phyloP scores from a whole-genome alignment of 1,139 yeast species.

The Sugiyamaella castrensis region DNA sequence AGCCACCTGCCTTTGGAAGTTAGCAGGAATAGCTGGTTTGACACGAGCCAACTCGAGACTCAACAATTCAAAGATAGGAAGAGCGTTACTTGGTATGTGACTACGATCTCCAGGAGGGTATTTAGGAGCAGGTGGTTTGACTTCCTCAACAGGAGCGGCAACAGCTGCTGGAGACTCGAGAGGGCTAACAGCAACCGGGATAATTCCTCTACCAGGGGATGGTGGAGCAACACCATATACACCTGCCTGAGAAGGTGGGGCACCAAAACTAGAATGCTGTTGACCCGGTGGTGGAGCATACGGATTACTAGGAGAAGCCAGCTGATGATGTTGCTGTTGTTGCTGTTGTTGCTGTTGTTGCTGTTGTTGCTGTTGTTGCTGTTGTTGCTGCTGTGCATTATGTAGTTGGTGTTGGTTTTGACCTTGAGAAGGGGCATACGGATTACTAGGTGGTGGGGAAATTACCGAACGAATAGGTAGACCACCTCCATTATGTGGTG shows the following conservation, averaged over 20 bases:
- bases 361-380: constrained; percentile 8
- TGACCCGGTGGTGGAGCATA: constrained; percentile 20
- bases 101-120: constrained; percentile 69
- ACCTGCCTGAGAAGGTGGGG: constrained; percentile 18
- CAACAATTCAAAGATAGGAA: constrained; percentile 59
- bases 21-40: constrained; percentile 73
- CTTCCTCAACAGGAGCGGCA: constrained; percentile 32
- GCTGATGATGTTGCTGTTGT: constrained; percentile 12
- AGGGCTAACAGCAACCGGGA: constrained; percentile 20
- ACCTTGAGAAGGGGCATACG: constrained; percentile 28
- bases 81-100: constrained; percentile 59
- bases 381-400: constrained; percentile 11
- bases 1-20: constrained; percentile 65
- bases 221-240: constrained; percentile 16
- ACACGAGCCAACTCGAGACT: constrained; percentile 55
- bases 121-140: constrained; percentile 39
- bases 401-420: constrained; percentile 13
- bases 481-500: constrained; percentile 26
- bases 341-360: constrained; percentile 4
- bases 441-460: constrained; percentile 26
- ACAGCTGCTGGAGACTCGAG: constrained; percentile 25
- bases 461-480: constrained; percentile 20
- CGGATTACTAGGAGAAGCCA: constrained; percentile 14
- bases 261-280: constrained; percentile 9
- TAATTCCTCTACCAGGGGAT: constrained; percentile 22